Conservation (phyloP, 2,329 filamentous ascomycete genomes). For the Fusarium austroafricanum region DNA sequence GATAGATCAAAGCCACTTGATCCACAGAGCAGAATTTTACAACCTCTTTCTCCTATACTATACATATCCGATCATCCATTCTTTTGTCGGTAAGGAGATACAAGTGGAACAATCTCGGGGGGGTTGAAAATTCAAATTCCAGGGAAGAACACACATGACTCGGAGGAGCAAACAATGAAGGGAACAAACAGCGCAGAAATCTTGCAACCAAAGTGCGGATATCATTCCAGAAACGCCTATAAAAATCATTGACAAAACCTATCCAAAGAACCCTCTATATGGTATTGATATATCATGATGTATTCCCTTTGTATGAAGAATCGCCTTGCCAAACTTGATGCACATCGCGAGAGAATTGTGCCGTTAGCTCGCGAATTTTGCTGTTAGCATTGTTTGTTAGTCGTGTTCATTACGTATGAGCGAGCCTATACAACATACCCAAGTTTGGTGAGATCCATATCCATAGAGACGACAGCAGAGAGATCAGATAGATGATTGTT, state of each 20-base stretch:
- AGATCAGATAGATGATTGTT: slow-evolving; percentile 47
- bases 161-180: neutral
- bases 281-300: neutral
- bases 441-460: slow-evolving; percentile 44
- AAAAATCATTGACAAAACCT: neutral
- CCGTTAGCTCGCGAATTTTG: slow-evolving; percentile 38
- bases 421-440: slow-evolving; percentile 7
- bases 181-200: neutral
- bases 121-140: neutral
- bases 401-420: too few species aligned
- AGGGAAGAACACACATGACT: neutral
- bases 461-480: slow-evolving; percentile 46
- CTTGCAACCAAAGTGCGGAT: slow-evolving; percentile 8
- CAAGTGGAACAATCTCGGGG: neutral
- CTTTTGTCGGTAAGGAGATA: neutral
- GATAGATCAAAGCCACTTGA: slow-evolving; percentile 4
- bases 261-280: neutral
- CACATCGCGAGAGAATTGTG: slow-evolving; percentile 36
- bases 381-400: slow-evolving; percentile 14
- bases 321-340: slow-evolving; percentile 31
- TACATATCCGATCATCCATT: neutral
- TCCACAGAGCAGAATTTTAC: slow-evolving; percentile 1
- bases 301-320: neutral
- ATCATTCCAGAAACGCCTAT: slow-evolving; percentile 25
- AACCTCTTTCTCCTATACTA: neutral